phyloP scores from a whole-genome alignment of 2,329 filamentous ascomycete genomes.

The Colletotrichum sp. region DNA sequence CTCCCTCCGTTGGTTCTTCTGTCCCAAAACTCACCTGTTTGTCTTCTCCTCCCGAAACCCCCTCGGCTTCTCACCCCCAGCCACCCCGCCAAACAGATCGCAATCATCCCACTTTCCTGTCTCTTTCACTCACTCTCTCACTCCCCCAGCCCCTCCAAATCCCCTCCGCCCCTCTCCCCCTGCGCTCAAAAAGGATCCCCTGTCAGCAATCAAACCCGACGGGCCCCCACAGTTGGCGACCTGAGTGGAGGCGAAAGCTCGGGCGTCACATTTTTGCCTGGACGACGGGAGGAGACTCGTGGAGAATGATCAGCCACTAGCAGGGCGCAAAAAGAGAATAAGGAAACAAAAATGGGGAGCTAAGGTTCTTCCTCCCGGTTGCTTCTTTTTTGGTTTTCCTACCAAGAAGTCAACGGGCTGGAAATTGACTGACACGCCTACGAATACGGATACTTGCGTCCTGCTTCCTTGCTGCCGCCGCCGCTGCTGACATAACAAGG shows the following conservation, averaged over 20 bases:
- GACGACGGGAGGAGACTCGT: slow-evolving; percentile 13
- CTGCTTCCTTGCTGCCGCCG: background rate
- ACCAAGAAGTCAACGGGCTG: background rate
- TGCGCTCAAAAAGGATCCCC: background rate
- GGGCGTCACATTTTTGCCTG: slow-evolving; percentile 15
- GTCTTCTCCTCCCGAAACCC: background rate
- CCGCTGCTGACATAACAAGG: background rate
- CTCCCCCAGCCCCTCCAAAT: background rate
- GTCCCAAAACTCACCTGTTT: background rate
- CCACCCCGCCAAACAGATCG: slow-evolving; percentile 1
- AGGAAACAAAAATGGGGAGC: background rate
- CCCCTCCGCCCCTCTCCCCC: background rate
- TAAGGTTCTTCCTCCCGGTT: background rate
- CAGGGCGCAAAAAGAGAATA: background rate
- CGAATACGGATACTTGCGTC: background rate
- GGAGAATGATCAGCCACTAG: slow-evolving; percentile 18
- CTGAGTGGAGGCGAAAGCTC: background rate
- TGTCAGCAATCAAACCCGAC: background rate
- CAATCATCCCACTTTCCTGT: background rate
- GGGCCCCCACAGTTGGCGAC: background rate
- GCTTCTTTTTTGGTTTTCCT: background rate
- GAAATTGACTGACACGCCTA: background rate
- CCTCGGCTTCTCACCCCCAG: background rate
- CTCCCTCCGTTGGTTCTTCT: background rate
- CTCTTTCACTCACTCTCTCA: background rate